Conservation (phyloP, 257 asterid genomes). For the Solanum pinnatisectum region DNA sequence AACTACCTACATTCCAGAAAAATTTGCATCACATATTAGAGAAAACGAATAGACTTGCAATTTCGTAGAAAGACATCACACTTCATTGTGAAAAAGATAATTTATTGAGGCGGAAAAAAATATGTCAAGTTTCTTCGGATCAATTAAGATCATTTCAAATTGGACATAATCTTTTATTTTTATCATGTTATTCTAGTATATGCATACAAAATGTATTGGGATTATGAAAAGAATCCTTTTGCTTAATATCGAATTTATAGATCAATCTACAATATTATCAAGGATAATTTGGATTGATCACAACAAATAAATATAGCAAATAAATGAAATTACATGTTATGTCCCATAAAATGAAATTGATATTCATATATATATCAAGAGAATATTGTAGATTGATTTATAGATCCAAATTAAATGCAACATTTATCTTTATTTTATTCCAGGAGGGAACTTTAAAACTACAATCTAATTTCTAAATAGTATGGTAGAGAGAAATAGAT, state of each 20-base stretch:
- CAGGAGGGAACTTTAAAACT: no score
- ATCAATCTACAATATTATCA: background rate
- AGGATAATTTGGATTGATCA: no score
- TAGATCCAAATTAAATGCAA: background rate
- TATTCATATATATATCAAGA: no score
- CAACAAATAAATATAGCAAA: background rate
- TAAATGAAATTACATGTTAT: background rate
- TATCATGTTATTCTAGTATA: background rate
- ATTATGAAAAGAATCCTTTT: no score
- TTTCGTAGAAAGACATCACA: background rate
- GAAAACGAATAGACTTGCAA: background rate
- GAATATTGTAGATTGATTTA: no score
- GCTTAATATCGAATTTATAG: background rate
- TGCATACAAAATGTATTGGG: no score
- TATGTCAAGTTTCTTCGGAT: no score
- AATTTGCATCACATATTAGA: background rate
- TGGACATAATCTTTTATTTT: no score
- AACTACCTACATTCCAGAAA: background rate
- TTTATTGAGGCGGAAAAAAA: background rate
- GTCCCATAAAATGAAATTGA: background rate
- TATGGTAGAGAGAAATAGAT: no score
- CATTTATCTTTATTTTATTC: no score
- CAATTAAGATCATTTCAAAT: no score
- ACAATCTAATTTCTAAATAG: no score
- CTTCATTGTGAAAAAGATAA: background rate